These are phyloP conservation scores for Sarcodon sp. DNA, from an alignment of 768 basidiomycete genomes.

Conservation along the genomic window DNA sequence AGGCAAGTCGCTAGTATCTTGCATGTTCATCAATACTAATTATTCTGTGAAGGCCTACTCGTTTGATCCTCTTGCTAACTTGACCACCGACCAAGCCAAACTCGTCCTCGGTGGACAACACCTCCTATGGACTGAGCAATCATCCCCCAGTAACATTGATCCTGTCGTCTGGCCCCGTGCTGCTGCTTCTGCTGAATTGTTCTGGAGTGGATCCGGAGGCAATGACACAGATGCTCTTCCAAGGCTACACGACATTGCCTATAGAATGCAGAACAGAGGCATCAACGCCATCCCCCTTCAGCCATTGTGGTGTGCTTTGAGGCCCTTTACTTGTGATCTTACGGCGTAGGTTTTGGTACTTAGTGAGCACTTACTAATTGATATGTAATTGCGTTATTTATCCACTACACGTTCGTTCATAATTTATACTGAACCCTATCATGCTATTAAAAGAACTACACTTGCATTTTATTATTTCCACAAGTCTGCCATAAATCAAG, in stretches of 20 bases:
- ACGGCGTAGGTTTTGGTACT: slow-evolving; percentile 6
- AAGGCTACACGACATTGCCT: slow-evolving; percentile 52
- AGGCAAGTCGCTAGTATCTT: slow-evolving; percentile 21
- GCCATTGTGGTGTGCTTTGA: slow-evolving; percentile 60
- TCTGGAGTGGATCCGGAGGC: slow-evolving; percentile 48
- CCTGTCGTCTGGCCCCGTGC: slow-evolving; percentile 62
- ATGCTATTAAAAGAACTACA: too few species aligned
- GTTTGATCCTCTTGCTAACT: slow-evolving; percentile 56
- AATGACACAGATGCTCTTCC: slow-evolving; percentile 33
- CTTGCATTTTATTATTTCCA: too few species aligned
- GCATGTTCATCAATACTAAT: slow-evolving; percentile 5
- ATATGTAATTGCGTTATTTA: too few species aligned
- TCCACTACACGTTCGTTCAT: too few species aligned
- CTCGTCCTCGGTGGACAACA: slow-evolving; percentile 68
- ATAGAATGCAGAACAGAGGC: slow-evolving; percentile 49
- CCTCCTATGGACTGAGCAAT: slow-evolving; percentile 66
- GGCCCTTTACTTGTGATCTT: slow-evolving; percentile 45
- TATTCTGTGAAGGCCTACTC: slow-evolving; percentile 37
- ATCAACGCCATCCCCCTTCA: slow-evolving; percentile 48
- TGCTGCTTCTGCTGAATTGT: slow-evolving; percentile 60
- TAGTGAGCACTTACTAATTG: not conserved
- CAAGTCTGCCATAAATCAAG: too few species aligned
- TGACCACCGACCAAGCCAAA: slow-evolving; percentile 29
- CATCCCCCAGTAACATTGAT: slow-evolving; percentile 54
- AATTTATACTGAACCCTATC: too few species aligned